Conservation (phyloP, 208 protist species). For the Trypanosoma rangeli region DNA sequence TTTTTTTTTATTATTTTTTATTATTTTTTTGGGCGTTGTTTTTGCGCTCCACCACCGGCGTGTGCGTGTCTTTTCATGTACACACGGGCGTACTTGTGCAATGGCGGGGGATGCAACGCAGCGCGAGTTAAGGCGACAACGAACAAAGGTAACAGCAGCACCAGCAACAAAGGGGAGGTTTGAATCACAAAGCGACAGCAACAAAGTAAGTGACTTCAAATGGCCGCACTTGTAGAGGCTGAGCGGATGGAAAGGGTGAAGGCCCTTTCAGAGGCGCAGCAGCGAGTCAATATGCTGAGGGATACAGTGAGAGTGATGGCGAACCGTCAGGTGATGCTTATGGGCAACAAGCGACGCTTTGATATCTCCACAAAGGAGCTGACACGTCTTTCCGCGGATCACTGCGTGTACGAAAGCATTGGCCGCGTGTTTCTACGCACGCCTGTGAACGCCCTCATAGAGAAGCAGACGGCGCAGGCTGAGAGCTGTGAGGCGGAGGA, state of each 20-base stretch:
- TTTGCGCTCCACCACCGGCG: neutral
- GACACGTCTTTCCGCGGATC: conserved; percentile 54
- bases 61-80: neutral
- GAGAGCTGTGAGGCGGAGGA: conserved; percentile 83
- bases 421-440: conserved; percentile 80
- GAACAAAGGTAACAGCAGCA: neutral
- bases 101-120: neutral
- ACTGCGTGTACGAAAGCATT: conserved; percentile 78
- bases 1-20: conserved; percentile 1
- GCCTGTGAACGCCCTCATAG: conserved; percentile 67
- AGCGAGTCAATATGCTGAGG: conserved; percentile 70
- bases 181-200: neutral
- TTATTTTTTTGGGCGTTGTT: conserved; percentile 8
- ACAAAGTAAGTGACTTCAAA: conserved; percentile 25
- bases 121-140: neutral
- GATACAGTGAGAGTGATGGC: conserved; percentile 83
- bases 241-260: conserved; percentile 92
- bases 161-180: conserved; percentile 5
- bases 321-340: conserved; percentile 69
- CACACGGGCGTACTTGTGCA: neutral
- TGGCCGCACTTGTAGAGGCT: conserved; percentile 62
- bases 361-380: conserved; percentile 82
- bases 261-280: conserved; percentile 78
- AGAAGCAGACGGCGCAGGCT: conserved; percentile 57
- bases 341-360: conserved; percentile 64